Percentiles rank a stretch among this genome's conserved stretches.
Evolutionary conservation across 78 protist genomes (phyloP).

Genomic region (Dictyostelium brefeldianum): DNA sequence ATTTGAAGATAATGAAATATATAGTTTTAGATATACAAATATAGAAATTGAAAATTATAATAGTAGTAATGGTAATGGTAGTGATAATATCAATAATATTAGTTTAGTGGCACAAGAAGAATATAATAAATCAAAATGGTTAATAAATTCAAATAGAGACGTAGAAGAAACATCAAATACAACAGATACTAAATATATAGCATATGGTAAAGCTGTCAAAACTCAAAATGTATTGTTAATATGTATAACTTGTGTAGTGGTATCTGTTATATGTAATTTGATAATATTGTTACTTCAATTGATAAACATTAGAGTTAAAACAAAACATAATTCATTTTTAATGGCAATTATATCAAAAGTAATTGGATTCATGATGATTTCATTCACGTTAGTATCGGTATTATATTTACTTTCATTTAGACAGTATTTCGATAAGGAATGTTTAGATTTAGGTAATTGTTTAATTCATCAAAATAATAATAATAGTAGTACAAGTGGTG

Average conservation of each 20-base stretch:
- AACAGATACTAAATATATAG: not conserved
- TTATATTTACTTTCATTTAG: not conserved
- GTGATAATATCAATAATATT: no score
- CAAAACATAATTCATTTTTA: not conserved
- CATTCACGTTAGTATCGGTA: not conserved
- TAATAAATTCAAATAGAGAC: no score
- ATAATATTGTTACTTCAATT: not conserved
- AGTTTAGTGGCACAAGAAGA: no score
- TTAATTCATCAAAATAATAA: not conserved
- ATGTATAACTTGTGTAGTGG: not conserved
- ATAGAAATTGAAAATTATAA: not conserved
- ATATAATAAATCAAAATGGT: no score
- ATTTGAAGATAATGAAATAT: not conserved
- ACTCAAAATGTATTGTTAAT: not conserved
- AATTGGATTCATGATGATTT: not conserved
- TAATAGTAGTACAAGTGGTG: not conserved
- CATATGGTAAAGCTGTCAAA: not conserved
- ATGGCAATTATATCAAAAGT: not conserved
- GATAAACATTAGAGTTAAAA: not conserved
- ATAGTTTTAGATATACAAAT: conserved; percentile 9
- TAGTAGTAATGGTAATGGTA: not conserved
- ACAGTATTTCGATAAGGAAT: not conserved
- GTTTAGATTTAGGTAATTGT: not conserved
- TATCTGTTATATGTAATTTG: not conserved
- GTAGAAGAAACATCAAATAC: not conserved